Conservation (phyloP, 2,329 filamentous ascomycete genomes). For the Paraconiothyrium brasiliense region DNA sequence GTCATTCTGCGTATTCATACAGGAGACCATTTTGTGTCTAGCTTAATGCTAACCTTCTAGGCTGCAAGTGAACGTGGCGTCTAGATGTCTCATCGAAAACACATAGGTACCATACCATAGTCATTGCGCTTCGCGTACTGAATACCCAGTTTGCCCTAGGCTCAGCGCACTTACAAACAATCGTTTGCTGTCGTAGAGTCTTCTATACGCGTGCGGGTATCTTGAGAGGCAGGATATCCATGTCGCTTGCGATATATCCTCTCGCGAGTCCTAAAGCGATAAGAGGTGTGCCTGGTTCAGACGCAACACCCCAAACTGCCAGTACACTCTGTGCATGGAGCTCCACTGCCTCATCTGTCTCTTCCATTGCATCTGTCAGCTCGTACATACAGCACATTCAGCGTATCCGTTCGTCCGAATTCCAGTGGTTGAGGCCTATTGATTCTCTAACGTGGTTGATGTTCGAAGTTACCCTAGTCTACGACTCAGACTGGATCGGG, state of each 20-base stretch:
- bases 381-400: conserved; percentile 1
- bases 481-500: not conserved
- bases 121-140: not conserved
- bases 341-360: not conserved
- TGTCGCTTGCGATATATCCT: not conserved
- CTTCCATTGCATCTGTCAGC: conserved; percentile 1
- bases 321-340: not conserved
- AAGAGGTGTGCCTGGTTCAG: not conserved
- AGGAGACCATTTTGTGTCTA: no score
- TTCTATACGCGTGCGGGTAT: not conserved
- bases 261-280: not conserved
- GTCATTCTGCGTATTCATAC: no score
- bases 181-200: not conserved
- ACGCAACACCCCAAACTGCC: not conserved
- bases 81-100: no score
- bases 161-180: not conserved
- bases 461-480: not conserved
- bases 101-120: not conserved
- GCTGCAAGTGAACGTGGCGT: no score
- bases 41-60: no score
- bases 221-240: not conserved
- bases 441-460: not conserved
- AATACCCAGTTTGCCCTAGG: not conserved
- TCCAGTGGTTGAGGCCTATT: not conserved
- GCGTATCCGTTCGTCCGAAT: not conserved